Evolutionary conservation across 495 filamentous ascomycete genomes (phyloP).

Genomic region (Jackrogersella multiformis): DNA sequence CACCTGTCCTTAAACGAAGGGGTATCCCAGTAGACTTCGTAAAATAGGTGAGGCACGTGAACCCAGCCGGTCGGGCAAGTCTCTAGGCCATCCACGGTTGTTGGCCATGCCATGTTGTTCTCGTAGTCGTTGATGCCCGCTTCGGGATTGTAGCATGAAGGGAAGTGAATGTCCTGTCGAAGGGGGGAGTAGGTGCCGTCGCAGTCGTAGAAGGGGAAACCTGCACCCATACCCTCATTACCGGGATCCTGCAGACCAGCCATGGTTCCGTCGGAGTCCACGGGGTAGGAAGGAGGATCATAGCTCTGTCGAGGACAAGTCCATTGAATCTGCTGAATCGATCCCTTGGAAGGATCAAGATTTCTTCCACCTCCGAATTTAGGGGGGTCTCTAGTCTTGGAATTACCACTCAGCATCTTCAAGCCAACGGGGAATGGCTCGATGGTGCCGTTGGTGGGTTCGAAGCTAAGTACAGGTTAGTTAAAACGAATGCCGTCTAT

Average conservation of each 20-base stretch:
- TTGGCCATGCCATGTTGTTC: constrained; percentile 62
- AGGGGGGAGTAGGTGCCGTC: constrained; percentile 65
- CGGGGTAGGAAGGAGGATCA: constrained; percentile 62
- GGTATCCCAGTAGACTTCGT: constrained; percentile 73
- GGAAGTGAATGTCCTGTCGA: constrained; percentile 64
- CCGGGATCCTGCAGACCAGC: constrained; percentile 60
- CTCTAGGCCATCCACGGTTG: constrained; percentile 60
- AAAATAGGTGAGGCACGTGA: constrained; percentile 69
- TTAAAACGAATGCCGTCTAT: neutral
- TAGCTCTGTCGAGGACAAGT: constrained; percentile 57
- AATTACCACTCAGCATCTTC: constrained; percentile 75
- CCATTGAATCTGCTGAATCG: constrained; percentile 56
- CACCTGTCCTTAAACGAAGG: constrained; percentile 63
- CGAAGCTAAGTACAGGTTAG: constrained; percentile 57
- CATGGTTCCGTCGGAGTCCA: constrained; percentile 54
- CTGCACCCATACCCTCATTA: constrained; percentile 59
- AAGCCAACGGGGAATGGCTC: constrained; percentile 73
- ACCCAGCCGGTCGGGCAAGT: constrained; percentile 70
- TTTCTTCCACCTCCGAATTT: constrained; percentile 44
- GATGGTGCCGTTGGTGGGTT: constrained; percentile 66
- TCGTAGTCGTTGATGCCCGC: constrained; percentile 62
- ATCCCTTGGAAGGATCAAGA: constrained; percentile 53
- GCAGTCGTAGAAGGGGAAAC: constrained; percentile 61
- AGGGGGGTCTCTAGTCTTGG: constrained; percentile 57
- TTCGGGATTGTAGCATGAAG: constrained; percentile 66